A percentile compares a stretch with the other conserved stretches of the same genome.
Conservation (phyloP, 2,329 filamentous ascomycete genomes). For the Stylonectria norvegica region DNA sequence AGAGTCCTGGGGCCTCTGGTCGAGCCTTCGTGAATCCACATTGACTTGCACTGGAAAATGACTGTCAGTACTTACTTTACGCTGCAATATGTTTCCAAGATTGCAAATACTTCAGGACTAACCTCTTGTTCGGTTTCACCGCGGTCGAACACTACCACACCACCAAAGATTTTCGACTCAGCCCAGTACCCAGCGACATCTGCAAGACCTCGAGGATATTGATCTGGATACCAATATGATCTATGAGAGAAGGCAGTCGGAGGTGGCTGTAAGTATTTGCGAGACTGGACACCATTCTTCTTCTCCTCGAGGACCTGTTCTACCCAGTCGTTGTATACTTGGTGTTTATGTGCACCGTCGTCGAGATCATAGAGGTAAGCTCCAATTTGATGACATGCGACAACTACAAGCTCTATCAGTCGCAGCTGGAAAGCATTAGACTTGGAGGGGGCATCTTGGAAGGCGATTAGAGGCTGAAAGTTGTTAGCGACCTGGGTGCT, state of each 20-base stretch:
- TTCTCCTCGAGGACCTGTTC: neutral
- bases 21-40: no score
- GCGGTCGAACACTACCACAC: conserved; percentile 10
- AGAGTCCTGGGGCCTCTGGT: no score
- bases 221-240: conserved; percentile 5
- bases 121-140: conserved; percentile 11
- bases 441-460: no score
- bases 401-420: conserved; percentile 7
- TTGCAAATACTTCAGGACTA: fast-evolving
- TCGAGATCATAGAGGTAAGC: conserved; percentile 8
- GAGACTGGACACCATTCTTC: no score
- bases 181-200: conserved; percentile 15
- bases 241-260: conserved; percentile 5
- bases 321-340: conserved; percentile 2
- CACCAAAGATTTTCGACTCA: conserved; percentile 13
- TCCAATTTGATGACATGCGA: conserved; percentile 12
- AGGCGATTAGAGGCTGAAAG: no score
- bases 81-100: neutral
- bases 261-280: neutral
- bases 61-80: no score
- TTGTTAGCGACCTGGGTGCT: no score
- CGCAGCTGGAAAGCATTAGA: neutral
- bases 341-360: conserved; percentile 9
- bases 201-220: conserved; percentile 7
- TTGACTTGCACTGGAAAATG: no score